phyloP scores from a whole-genome alignment of 495 filamentous ascomycete species.

The Tuber melanosporum region DNA sequence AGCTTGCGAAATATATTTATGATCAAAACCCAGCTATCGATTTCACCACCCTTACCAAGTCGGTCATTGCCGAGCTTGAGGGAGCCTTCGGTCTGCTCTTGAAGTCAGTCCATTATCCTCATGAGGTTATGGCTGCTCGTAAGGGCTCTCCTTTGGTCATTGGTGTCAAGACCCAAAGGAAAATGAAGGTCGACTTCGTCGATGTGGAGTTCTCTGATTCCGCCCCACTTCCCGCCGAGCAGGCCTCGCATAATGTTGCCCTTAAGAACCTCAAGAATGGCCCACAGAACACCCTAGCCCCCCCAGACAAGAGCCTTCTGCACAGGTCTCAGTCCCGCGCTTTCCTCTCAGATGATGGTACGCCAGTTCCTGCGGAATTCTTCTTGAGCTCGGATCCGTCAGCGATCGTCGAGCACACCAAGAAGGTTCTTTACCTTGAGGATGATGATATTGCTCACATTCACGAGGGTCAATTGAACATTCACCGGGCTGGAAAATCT shows the following conservation, averaged over 20 bases:
- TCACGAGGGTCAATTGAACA: conserved; percentile 96
- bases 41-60: conserved; percentile 92
- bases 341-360: conserved; percentile 95
- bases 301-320: conserved; percentile 91
- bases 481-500: conserved; percentile 92
- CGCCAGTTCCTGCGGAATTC: conserved; percentile 96
- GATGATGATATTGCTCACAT: conserved; percentile 99
- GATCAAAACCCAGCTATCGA: conserved; percentile 91
- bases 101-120: conserved; percentile 97
- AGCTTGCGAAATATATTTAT: conserved; percentile 96
- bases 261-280: conserved; percentile 65
- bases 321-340: conserved; percentile 97
- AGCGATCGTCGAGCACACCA: conserved; percentile 97
- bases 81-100: conserved; percentile 93
- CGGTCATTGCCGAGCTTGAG: conserved; percentile 95
- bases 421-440: conserved; percentile 98
- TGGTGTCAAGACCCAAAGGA: conserved; percentile 88
- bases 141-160: conserved; percentile 97
- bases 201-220: conserved; percentile 95
- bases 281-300: conserved; percentile 69
- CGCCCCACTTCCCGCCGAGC: conserved; percentile 78
- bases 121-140: conserved; percentile 93
- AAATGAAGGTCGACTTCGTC: conserved; percentile 99
- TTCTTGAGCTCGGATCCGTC: conserved; percentile 97
- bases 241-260: conserved; percentile 91